Percentiles rank a stretch among this genome's conserved stretches.
phyloP scores from a whole-genome alignment of 495 filamentous ascomycete genomes.

The Lasiosphaeria ovina region DNA sequence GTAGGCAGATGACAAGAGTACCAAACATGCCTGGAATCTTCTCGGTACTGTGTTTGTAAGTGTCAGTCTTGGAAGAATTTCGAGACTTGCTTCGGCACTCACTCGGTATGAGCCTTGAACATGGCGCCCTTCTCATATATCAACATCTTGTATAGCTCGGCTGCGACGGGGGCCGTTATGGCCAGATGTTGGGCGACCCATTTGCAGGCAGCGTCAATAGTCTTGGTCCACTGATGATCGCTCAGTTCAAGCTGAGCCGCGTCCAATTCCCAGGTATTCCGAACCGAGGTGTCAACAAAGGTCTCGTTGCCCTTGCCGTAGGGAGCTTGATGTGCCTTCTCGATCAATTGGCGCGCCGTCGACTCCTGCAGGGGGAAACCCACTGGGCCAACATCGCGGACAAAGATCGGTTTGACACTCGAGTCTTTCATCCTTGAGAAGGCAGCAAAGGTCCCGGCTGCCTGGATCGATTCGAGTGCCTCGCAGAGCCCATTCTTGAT shows the following conservation, averaged over 20 bases:
- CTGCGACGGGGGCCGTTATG: constrained; percentile 30
- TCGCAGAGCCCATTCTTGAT: constrained; percentile 6
- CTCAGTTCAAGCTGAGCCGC: constrained; percentile 40
- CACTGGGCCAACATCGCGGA: no score
- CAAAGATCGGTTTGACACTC: constrained; percentile 22
- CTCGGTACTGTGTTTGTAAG: constrained; percentile 37
- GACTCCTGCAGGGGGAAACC: constrained; percentile 45
- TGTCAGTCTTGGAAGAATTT: neutral
- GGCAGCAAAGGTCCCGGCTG: constrained; percentile 15
- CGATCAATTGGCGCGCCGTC: constrained; percentile 42
- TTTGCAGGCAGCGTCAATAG: constrained; percentile 22
- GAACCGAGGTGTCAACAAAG: constrained; percentile 45
- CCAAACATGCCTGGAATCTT: constrained; percentile 58
- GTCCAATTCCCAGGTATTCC: constrained; percentile 54
- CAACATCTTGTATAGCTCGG: constrained; percentile 54
- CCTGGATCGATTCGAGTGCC: constrained; percentile 12
- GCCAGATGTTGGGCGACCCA: constrained; percentile 34
- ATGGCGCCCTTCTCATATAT: constrained; percentile 56
- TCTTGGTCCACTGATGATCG: constrained; percentile 36
- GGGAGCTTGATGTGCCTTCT: constrained; percentile 42
- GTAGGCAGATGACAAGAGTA: constrained; percentile 56
- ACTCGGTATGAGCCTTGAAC: constrained; percentile 54
- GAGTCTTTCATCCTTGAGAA: neutral
- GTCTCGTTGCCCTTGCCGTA: constrained; percentile 47
- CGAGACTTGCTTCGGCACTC: neutral